phyloP scores from a whole-genome alignment of 2,329 filamentous ascomycete genomes.

The Polychaeton citri region DNA sequence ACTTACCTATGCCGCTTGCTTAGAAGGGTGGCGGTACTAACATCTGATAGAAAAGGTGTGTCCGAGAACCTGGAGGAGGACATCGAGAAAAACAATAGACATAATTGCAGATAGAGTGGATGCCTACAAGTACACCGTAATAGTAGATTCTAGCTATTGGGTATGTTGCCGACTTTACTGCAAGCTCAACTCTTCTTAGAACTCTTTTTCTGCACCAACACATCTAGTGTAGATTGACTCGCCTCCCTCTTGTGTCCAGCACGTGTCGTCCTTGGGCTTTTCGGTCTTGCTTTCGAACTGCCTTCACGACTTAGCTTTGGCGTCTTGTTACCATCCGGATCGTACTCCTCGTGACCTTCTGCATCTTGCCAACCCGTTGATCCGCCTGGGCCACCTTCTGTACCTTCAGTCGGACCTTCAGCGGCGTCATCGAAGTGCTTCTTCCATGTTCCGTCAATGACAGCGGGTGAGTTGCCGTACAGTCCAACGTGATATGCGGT shows the following conservation, averaged over 20 bases:
- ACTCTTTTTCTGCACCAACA: constrained; percentile 17
- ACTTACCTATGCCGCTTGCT: no score
- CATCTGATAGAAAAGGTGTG: no score
- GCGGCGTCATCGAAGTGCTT: constrained; percentile 33
- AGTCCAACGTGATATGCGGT: constrained; percentile 52
- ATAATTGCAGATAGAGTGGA: no score
- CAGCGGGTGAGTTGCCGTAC: constrained; percentile 48
- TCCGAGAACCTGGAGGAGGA: no score
- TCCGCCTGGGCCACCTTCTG: constrained; percentile 26
- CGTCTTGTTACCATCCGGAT: constrained; percentile 3
- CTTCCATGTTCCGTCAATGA: constrained; percentile 48
- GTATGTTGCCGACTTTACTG: no score
- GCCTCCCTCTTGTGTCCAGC: constrained; percentile 19
- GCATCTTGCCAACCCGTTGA: constrained; percentile 9
- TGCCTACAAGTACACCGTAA: no score
- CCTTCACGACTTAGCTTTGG: constrained; percentile 4
- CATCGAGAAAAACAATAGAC: no score
- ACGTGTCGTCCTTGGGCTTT: constrained; percentile 5
- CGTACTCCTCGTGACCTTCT: constrained; percentile 2
- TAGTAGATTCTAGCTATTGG: no score
- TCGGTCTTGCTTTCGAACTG: background rate
- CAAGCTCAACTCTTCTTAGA: constrained; percentile 8
- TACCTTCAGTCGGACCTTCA: constrained; percentile 31
- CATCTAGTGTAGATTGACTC: constrained; percentile 21
- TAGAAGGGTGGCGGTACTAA: no score